A percentile compares a stretch with the other conserved stretches of the same genome.
Conservation (phyloP, 202 grass and related monocot species). For the Schoenoplectus tabernaemontani region DNA sequence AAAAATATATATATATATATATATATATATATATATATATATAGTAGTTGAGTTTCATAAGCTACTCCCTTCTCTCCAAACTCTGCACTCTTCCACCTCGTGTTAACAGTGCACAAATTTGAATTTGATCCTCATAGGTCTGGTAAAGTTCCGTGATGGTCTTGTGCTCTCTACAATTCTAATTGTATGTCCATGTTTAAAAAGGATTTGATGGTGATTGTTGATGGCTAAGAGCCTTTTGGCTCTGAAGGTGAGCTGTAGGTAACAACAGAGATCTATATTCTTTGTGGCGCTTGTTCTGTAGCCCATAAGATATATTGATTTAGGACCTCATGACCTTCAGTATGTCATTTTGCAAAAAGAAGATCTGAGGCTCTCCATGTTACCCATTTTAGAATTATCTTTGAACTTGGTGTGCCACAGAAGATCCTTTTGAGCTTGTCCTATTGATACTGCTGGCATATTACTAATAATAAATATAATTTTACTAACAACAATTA, state of each 20-base stretch:
- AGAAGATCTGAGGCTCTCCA: background rate
- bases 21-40: too few species aligned
- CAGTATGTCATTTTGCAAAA: background rate
- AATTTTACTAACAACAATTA: background rate
- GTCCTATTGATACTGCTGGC: background rate
- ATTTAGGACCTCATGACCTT: background rate
- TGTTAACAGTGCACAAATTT: background rate
- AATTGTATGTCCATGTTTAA: background rate
- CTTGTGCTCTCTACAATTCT: background rate
- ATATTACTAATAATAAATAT: slow-evolving; percentile 7
- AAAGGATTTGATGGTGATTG: background rate
- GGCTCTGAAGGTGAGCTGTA: background rate
- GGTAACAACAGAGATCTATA: background rate
- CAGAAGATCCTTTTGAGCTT: background rate
- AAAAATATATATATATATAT: background rate
- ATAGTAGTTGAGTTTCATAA: slow-evolving; percentile 1
- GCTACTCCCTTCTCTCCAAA: background rate
- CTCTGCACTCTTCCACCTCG: background rate
- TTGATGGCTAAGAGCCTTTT: slow-evolving; percentile 2
- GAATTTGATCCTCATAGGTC: background rate
- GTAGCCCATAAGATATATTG: background rate
- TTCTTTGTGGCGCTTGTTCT: background rate
- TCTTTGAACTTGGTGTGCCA: background rate
- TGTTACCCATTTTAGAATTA: background rate
- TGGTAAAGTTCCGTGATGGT: background rate